Conservation (phyloP, 2,329 filamentous ascomycete genomes). For the Fusarium liriodendri region DNA sequence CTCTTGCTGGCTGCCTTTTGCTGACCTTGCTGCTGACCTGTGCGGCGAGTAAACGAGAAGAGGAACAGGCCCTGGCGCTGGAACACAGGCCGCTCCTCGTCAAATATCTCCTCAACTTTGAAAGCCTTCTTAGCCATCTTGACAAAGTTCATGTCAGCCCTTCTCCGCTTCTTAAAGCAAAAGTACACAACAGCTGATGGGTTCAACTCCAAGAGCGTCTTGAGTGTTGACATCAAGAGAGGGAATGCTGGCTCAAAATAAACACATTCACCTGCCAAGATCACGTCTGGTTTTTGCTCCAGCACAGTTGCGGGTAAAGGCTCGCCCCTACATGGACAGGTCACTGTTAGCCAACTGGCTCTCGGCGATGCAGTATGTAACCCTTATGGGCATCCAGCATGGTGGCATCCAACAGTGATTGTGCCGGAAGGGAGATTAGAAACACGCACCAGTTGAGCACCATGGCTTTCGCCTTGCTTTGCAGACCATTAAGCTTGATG, state of each 20-base stretch:
- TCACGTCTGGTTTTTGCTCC: constrained; percentile 75
- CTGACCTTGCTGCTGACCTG: constrained; percentile 13
- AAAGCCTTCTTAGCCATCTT: constrained; percentile 77
- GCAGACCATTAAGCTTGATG: constrained; percentile 81
- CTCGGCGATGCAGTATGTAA: not conserved
- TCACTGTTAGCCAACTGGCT: constrained; percentile 34
- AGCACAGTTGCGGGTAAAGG: constrained; percentile 64
- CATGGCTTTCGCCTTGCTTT: constrained; percentile 70
- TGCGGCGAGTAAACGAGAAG: constrained; percentile 65
- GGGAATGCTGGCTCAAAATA: constrained; percentile 98
- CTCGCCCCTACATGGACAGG: constrained; percentile 63
- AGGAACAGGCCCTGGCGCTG: constrained; percentile 70
- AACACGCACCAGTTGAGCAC: constrained; percentile 82
- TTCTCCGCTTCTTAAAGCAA: constrained; percentile 93
- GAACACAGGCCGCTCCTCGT: constrained; percentile 69
- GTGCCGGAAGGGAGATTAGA: constrained; percentile 1
- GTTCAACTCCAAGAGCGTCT: constrained; percentile 78
- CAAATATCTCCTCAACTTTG: constrained; percentile 68
- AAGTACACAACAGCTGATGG: constrained; percentile 76
- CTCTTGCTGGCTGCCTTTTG: constrained; percentile 20
- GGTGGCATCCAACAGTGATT: constrained; percentile 37
- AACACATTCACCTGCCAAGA: constrained; percentile 96
- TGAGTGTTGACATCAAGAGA: constrained; percentile 81
- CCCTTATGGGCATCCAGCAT: not conserved
- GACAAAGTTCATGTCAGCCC: constrained; percentile 82